Evolutionary conservation across 148 eudicot species (phyloP), one percentile per base, ranked within the genome.

Genomic region (Rhododendron ferrugineum): DNA sequence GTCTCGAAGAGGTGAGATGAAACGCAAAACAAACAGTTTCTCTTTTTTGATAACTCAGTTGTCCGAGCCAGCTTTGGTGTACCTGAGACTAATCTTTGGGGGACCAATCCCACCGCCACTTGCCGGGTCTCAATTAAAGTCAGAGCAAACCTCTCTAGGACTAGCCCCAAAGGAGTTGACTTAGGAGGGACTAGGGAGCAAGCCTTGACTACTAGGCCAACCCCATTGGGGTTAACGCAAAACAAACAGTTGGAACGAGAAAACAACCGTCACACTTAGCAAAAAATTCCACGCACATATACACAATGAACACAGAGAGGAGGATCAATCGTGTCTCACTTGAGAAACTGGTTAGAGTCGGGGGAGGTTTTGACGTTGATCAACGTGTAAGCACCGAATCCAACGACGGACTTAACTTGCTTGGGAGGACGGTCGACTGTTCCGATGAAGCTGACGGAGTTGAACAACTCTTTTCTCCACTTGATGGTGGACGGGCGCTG

Each of bases 371-470:
- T 85, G 68, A 91, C 90, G 2, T 58, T 81, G 82, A 91, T 92
- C 3, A 3, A 0, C 30, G 94, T 87, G 37, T 82, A 26, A 76
- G 84, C 90, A 16, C 94, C 91, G 20, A 87, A 37, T 2, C 2
- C 2, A 28, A 1, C 11, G 5, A 22, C 72, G 13, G 30, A n/a
- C 0, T 82, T 83, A 11, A 58, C 5, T 70, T 11, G 18, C 82
- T 34, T 76, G 16, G 78, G 72, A n/a, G 89, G 91, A 40, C 16
- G 34, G 23, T 50, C 85, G 3, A 92, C 89, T 4, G 84, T 85
- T 15, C 94, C 94, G 34, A 92, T 92, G 22, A 91, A 88, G 84
- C 90, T 89, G n/a, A 84, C 90, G 11, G 89, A 88, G 88, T 92
- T 90, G 5, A 9, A 78, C 56, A 89, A 62, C n/a, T 58, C 26